A percentile compares a stretch with the other conserved stretches of the same genome.
phyloP scores from a whole-genome alignment of 257 asterid species.

The Nicotiana tabacum region DNA sequence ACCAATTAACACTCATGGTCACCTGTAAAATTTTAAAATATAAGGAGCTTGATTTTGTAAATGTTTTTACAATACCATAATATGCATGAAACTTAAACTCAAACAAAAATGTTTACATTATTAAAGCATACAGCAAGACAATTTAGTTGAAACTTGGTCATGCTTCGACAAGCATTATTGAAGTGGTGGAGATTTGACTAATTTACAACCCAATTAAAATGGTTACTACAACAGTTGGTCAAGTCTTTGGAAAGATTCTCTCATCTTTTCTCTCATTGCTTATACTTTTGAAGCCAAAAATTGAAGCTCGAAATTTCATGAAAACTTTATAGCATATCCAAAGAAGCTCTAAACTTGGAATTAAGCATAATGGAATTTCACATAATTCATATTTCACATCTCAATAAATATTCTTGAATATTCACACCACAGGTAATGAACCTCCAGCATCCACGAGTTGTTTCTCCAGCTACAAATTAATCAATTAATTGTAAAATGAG shows the following conservation, averaged over 20 bases:
- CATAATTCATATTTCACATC: background rate
- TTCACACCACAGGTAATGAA: slow-evolving; percentile 26
- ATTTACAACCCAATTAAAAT: too few relatives aligned
- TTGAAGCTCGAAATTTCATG: slow-evolving; percentile 10
- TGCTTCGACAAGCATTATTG: too few relatives aligned
- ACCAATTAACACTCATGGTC: too few relatives aligned
- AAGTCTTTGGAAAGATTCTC: background rate
- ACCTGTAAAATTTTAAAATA: too few relatives aligned
- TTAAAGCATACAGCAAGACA: too few relatives aligned
- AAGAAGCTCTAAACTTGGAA: background rate
- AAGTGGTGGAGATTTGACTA: background rate
- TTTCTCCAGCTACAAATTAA: slow-evolving; percentile 31
- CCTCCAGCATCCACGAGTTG: slow-evolving; percentile 37
- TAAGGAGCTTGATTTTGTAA: too few relatives aligned
- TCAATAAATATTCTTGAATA: background rate
- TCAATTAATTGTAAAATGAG: background rate
- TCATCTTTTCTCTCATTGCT: slow-evolving; percentile 7
- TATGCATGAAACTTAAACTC: too few relatives aligned
- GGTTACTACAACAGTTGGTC: background rate
- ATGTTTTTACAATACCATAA: too few relatives aligned
- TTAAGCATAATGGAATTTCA: background rate
- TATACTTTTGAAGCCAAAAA: background rate
- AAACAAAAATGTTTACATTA: too few relatives aligned
- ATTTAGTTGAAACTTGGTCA: too few relatives aligned
- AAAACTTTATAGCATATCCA: slow-evolving; percentile 4